These are phyloP conservation scores for Trypanosomatidae sp. DNA, from an alignment of 208 protist species.

Conservation along the genomic window DNA sequence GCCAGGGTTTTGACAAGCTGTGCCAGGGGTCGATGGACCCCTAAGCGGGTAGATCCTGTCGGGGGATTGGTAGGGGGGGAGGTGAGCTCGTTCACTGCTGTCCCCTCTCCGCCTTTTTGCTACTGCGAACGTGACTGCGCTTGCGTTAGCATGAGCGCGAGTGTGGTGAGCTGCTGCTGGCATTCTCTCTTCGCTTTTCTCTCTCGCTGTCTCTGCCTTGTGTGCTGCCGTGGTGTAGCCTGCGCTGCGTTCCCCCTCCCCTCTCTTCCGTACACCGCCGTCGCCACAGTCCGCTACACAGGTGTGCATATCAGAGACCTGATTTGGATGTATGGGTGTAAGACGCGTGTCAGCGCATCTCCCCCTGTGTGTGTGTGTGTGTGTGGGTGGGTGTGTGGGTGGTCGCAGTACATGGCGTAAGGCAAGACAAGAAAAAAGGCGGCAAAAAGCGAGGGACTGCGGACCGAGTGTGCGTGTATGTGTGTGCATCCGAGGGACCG, in stretches of 20 bases:
- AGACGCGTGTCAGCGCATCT: background rate
- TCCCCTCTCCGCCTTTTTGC: background rate
- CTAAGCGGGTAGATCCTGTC: background rate
- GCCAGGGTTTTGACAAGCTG: slow-evolving; percentile 22
- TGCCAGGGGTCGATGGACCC: background rate
- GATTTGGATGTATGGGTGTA: background rate
- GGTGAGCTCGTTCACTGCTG: background rate
- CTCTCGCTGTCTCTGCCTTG: background rate
- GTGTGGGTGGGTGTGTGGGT: no score
- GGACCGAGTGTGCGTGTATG: background rate
- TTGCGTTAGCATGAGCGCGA: background rate
- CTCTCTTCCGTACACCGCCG: background rate
- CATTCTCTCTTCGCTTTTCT: background rate
- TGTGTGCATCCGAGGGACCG: background rate
- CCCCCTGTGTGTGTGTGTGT: background rate
- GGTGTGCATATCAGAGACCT: background rate
- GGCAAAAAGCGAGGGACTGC: background rate
- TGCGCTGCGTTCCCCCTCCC: background rate
- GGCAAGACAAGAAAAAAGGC: background rate
- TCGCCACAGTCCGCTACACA: background rate
- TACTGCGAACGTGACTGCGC: background rate
- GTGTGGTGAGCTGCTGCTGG: background rate
- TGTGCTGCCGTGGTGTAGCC: background rate
- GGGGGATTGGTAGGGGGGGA: background rate
- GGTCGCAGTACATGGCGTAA: background rate